These are phyloP conservation scores for Colletotrichum sp. DNA, from an alignment of 2,329 filamentous ascomycete genomes.

Conservation along the genomic window DNA sequence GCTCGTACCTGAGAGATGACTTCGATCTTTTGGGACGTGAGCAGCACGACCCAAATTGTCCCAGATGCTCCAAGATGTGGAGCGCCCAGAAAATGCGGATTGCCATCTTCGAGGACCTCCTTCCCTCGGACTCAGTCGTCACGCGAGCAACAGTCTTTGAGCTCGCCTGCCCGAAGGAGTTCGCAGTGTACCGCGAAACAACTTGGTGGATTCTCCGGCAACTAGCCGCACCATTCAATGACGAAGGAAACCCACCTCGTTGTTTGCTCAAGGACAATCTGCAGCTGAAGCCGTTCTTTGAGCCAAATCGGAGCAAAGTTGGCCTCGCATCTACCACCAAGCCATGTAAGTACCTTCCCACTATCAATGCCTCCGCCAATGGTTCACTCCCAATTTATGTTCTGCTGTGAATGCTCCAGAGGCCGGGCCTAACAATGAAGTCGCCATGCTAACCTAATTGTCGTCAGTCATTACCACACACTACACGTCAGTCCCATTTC, in stretches of 20 bases:
- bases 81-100: constrained; percentile 37
- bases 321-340: constrained; percentile 33
- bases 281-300: constrained; percentile 24
- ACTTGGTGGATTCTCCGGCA: constrained; percentile 43
- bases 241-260: constrained; percentile 23
- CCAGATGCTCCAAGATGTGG: constrained; percentile 37
- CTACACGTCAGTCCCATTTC: constrained; percentile 28
- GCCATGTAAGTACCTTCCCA: constrained; percentile 27
- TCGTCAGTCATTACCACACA: constrained; percentile 30
- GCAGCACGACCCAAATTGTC: constrained; percentile 33
- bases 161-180: constrained; percentile 35
- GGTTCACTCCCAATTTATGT: neutral
- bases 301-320: constrained; percentile 21
- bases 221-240: constrained; percentile 29
- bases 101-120: constrained; percentile 41
- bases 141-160: constrained; percentile 46
- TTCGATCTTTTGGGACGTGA: constrained; percentile 12
- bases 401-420: neutral
- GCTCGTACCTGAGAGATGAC: constrained; percentile 31
- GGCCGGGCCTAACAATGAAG: neutral
- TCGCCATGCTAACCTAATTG: neutral
- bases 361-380: neutral
- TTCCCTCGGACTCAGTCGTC: constrained; percentile 35
- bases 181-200: constrained; percentile 43
- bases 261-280: constrained; percentile 28